These are phyloP conservation scores for Phyllosticta citribraziliensis DNA, from an alignment of 2,329 filamentous ascomycete genomes.

Conservation along the genomic window DNA sequence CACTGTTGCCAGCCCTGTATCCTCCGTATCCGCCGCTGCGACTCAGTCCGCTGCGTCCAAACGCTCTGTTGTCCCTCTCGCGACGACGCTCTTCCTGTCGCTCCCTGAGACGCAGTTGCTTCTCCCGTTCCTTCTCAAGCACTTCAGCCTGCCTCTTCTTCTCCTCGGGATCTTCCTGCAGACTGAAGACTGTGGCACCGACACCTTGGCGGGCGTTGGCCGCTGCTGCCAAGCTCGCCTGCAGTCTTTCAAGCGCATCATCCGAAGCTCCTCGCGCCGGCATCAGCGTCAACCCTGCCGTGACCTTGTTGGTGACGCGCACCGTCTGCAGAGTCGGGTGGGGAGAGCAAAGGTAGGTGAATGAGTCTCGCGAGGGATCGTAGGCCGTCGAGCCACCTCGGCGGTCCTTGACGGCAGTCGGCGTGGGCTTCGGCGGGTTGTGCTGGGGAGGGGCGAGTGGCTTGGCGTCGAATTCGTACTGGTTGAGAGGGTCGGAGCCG, in stretches of 20 bases:
- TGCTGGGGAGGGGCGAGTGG: slow-evolving; percentile 52
- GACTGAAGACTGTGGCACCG: slow-evolving; percentile 49
- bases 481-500: slow-evolving; percentile 55
- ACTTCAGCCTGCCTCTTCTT: slow-evolving; percentile 64
- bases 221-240: slow-evolving; percentile 56
- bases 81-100: slow-evolving; percentile 42
- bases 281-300: slow-evolving; percentile 59
- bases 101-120: slow-evolving; percentile 31
- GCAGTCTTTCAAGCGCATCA: slow-evolving; percentile 59
- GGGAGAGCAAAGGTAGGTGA: slow-evolving; percentile 66
- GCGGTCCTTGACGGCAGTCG: slow-evolving; percentile 26
- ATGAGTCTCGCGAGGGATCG: slow-evolving; percentile 58
- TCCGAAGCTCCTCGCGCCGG: slow-evolving; percentile 60
- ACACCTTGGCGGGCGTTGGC: slow-evolving; percentile 43
- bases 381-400: slow-evolving; percentile 31
- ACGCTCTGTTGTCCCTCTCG: slow-evolving; percentile 43
- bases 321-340: slow-evolving; percentile 58
- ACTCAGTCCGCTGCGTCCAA: slow-evolving; percentile 42
- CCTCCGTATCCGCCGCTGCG: slow-evolving; percentile 45
- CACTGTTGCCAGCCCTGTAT: slow-evolving; percentile 45
- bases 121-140: slow-evolving; percentile 63
- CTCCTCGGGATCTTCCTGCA: slow-evolving; percentile 64
- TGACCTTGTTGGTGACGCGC: slow-evolving; percentile 65
- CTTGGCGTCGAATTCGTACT: slow-evolving; percentile 67
- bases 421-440: slow-evolving; percentile 40